phyloP scores from a whole-genome alignment of 768 basidiomycete genomes.

The Tricholoma bakamatsutake region DNA sequence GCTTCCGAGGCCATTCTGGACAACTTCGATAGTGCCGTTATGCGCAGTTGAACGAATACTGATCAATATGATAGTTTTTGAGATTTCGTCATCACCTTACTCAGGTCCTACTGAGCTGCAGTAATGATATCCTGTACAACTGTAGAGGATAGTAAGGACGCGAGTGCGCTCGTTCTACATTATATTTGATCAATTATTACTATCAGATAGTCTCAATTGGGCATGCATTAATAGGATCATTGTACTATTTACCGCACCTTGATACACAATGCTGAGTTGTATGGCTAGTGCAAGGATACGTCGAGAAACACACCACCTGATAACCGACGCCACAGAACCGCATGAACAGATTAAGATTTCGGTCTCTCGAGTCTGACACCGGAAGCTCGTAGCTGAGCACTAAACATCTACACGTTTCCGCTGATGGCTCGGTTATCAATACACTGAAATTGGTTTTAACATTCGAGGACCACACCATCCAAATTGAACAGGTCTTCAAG shows the following conservation, averaged over 20 bases:
- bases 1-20: slow-evolving; percentile 11
- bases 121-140: no score
- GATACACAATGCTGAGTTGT: slow-evolving; percentile 1
- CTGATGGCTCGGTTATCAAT: slow-evolving; percentile 15
- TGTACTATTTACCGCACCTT: slow-evolving; percentile 11
- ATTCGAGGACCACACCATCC: slow-evolving; percentile 33
- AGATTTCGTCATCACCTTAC: no score
- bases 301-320: slow-evolving; percentile 39
- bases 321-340: slow-evolving; percentile 53
- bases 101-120: no score
- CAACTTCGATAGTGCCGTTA: neutral
- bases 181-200: no score
- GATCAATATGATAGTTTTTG: neutral
- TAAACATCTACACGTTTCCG: slow-evolving; percentile 26
- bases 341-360: slow-evolving; percentile 53
- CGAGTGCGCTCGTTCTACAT: no score
- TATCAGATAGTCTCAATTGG: no score
- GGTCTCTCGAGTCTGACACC: slow-evolving; percentile 33
- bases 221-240: no score
- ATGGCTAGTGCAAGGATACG: neutral
- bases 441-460: neutral
- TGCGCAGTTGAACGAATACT: neutral
- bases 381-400: slow-evolving; percentile 33
- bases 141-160: no score
- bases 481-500: slow-evolving; percentile 45